These are phyloP conservation scores for Amanita phalloides DNA, from an alignment of 768 basidiomycete genomes.

Conservation along the genomic window DNA sequence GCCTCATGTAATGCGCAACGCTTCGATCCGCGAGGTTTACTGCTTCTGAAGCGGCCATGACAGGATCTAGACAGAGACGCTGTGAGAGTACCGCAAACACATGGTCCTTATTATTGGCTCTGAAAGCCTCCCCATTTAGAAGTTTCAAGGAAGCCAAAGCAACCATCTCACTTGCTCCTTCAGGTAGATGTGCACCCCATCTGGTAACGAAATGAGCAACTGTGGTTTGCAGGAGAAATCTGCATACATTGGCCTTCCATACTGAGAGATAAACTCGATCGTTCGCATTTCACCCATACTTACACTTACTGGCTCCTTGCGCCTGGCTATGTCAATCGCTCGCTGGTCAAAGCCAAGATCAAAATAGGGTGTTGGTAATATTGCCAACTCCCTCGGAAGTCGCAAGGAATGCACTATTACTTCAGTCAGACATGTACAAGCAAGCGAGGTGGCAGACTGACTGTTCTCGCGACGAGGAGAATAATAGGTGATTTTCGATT, in stretches of 20 bases:
- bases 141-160: not conserved
- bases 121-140: not conserved
- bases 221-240: not conserved
- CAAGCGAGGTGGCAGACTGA: conserved; percentile 3
- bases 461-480: not conserved
- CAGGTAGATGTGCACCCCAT: too few relatives aligned
- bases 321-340: not conserved
- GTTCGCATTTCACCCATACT: conserved; percentile 2
- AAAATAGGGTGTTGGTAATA: conserved; percentile 9
- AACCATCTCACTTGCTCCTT: too few relatives aligned
- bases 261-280: conserved; percentile 1
- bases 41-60: too few relatives aligned
- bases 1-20: too few relatives aligned
- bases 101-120: too few relatives aligned
- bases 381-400: conserved; percentile 4
- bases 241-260: conserved; percentile 7
- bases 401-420: conserved; percentile 8
- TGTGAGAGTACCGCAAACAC: too few relatives aligned
- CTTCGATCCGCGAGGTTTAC: too few relatives aligned
- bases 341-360: conserved; percentile 11
- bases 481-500: conserved; percentile 7
- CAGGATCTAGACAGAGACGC: too few relatives aligned
- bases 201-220: too few relatives aligned
- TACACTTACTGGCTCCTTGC: not conserved
- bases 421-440: not conserved